These are phyloP conservation scores for Pseudoperonospora humuli DNA, from an alignment of 352 stramenopile species.

Conservation along the genomic window DNA sequence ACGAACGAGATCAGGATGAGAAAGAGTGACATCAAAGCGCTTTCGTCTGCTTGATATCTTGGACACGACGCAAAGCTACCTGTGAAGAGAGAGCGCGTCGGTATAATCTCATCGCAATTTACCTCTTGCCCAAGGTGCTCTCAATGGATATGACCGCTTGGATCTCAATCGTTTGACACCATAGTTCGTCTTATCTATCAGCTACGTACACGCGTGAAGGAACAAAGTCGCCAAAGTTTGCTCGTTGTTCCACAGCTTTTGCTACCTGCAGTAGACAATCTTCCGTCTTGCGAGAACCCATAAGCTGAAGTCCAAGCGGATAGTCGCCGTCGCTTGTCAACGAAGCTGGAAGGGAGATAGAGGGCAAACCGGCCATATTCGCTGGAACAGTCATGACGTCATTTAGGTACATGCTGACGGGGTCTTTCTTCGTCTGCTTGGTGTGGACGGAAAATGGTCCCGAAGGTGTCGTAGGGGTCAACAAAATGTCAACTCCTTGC, in stretches of 20 bases:
- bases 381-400: conserved; percentile 90
- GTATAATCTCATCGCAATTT: too few relatives aligned
- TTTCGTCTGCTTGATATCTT: too few relatives aligned
- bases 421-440: conserved; percentile 53
- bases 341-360: conserved; percentile 71
- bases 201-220: conserved; percentile 47
- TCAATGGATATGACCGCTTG: neutral
- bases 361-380: conserved; percentile 82
- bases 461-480: conserved; percentile 83
- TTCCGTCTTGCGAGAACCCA: conserved; percentile 57
- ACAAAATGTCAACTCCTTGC: conserved; percentile 69
- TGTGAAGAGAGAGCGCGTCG: too few relatives aligned
- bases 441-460: conserved; percentile 62
- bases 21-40: too few relatives aligned
- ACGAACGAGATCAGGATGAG: too few relatives aligned
- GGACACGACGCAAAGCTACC: too few relatives aligned
- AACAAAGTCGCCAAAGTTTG: conserved; percentile 36
- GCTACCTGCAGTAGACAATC: conserved; percentile 54
- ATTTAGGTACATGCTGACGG: conserved; percentile 85
- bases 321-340: conserved; percentile 47
- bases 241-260: conserved; percentile 50
- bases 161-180: conserved; percentile 8
- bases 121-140: too few relatives aligned
- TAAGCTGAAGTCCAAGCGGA: conserved; percentile 75
- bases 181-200: conserved; percentile 11